A percentile compares a stretch with the other conserved stretches of the same genome.
Evolutionary conservation across 805 yeast genomes (phyloP).

Genomic region (Saturnispora ahearnii): DNA sequence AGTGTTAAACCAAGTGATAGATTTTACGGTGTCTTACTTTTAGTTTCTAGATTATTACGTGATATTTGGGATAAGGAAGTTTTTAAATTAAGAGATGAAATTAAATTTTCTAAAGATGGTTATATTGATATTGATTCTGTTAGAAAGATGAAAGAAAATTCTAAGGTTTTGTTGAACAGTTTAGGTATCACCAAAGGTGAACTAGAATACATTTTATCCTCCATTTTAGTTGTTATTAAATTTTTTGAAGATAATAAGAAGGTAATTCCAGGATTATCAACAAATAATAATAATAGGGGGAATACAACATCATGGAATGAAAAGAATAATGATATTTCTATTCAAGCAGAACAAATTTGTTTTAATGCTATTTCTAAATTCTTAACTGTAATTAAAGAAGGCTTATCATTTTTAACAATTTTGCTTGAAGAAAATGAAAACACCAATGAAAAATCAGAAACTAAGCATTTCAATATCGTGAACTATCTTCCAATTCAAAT

Average conservation of each 20-base stretch:
- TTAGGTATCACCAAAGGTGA: constrained; percentile 39
- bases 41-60: constrained; percentile 70
- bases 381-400: constrained; percentile 75
- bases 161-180: constrained; percentile 33
- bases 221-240: constrained; percentile 58
- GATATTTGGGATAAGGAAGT: constrained; percentile 71
- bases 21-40: constrained; percentile 77
- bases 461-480: constrained; percentile 53
- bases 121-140: constrained; percentile 30
- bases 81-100: constrained; percentile 34
- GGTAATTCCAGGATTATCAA: constrained; percentile 47
- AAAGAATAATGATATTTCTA: constrained; percentile 47
- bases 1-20: constrained; percentile 86
- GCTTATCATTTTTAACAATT: constrained; percentile 77
- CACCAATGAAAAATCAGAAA: constrained; percentile 7
- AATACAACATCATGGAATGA: constrained; percentile 39
- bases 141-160: constrained; percentile 31
- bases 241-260: constrained; percentile 61
- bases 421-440: constrained; percentile 56
- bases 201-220: constrained; percentile 62
- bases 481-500: constrained; percentile 58
- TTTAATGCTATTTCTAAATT: constrained; percentile 68
- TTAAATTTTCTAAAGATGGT: constrained; percentile 30
- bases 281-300: constrained; percentile 44
- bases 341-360: constrained; percentile 88